Evolutionary conservation across 495 filamentous ascomycete genomes (phyloP).

Genomic region (Lepidopterella palustris): DNA sequence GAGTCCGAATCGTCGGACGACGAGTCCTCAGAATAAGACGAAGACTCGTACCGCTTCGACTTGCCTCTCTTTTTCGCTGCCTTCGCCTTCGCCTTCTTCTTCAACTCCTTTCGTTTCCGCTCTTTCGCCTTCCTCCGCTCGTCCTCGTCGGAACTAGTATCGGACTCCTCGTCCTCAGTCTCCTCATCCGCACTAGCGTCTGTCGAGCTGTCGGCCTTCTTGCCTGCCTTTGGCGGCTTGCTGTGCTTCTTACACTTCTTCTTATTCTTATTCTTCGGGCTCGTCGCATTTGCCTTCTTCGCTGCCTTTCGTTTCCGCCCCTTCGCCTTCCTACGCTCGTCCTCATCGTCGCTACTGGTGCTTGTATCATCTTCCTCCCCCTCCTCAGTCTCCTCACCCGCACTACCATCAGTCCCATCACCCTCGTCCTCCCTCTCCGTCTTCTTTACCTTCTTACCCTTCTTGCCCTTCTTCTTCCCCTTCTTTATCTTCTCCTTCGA

Average conservation of each 20-base stretch:
- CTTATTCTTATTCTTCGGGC: slow-evolving; percentile 35
- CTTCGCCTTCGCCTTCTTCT: slow-evolving; percentile 17
- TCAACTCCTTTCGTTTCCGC: slow-evolving; percentile 4
- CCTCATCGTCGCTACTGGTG: background rate
- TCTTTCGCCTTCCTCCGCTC: slow-evolving; percentile 3
- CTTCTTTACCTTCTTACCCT: slow-evolving; percentile 30
- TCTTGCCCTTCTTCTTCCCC: slow-evolving; percentile 20
- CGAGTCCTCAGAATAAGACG: slow-evolving; percentile 11
- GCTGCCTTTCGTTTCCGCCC: slow-evolving; percentile 7
- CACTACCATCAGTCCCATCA: background rate
- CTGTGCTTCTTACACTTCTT: slow-evolving; percentile 26
- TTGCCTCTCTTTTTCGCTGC: slow-evolving; percentile 16
- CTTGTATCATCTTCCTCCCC: slow-evolving; percentile 2
- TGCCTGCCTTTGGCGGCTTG: slow-evolving; percentile 20
- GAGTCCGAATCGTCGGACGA: slow-evolving; percentile 14
- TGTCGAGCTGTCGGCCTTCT: slow-evolving; percentile 17
- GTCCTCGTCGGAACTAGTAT: background rate
- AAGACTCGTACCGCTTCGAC: slow-evolving; percentile 3
- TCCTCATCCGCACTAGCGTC: background rate
- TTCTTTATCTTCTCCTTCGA: slow-evolving; percentile 4
- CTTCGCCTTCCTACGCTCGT: background rate
- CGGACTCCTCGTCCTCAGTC: background rate
- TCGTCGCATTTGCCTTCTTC: slow-evolving; percentile 3
- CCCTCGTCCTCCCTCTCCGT: slow-evolving; percentile 34
- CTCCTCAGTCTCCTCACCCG: background rate